Evolutionary conservation across 345 rosid species (phyloP), one percentile per base, ranked within the genome.

Genomic region (Euphorbia peplus): DNA sequence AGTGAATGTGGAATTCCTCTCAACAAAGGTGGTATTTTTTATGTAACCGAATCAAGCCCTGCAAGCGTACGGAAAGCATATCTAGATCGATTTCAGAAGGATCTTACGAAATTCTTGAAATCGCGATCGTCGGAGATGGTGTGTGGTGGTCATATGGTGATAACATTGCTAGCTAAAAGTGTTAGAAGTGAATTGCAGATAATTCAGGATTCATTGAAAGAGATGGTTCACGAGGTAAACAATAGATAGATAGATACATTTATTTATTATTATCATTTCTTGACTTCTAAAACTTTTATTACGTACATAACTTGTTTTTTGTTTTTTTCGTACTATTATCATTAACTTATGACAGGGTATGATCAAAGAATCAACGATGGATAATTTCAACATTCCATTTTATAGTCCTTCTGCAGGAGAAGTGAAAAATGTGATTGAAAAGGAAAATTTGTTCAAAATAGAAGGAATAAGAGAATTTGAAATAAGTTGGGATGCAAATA

Each of bases 51-150:
- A 5, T 50, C 80, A 32, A 83, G 88, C 47, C 82, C 84, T 44
- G 60, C 37, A 32, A 13, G 54, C 10, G 82, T 75, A 0, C 51
- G 69, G 25, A 75, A 78, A 52, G 74, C 88, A 35, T 87, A 82
- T 65, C 60, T 66, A 25, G 54, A 69, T 42, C 90, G 83, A 19
- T 87, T 85, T 52, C 68, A 80, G 25, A 48, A 28, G 15, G 92
- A 87, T 59, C 84, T 89, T 73, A 70, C 76, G 0, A 12, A 14
- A 37, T 84, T 89, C 76, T 60, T 84, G 19, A 75, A 65, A 29
- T 66, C 67, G n/a, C 79, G 89, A 0, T 77, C 80, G 0, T 37
- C 83, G 50, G 92, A 89, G 73, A 8, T 85, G 3, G 61, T 77
- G 0, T 12, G 8, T 9, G 64, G 50, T 12, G 50, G 50, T 44